Evolutionary conservation across 169 alveolate species (phyloP).

Genomic region (Babesia sp.): DNA sequence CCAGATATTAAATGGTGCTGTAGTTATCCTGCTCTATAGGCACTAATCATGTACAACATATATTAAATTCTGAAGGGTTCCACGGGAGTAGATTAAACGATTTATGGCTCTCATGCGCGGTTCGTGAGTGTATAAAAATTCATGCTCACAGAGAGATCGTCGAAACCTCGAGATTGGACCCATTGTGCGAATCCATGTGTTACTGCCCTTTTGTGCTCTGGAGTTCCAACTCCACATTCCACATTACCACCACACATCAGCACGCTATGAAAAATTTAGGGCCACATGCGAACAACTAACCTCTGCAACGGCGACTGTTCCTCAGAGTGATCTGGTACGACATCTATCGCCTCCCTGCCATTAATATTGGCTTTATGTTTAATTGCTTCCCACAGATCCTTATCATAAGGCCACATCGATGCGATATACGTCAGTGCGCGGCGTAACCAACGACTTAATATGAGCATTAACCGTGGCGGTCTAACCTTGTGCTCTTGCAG

Average conservation of each 20-base stretch:
- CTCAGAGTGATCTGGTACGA: too few species aligned
- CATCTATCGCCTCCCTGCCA: too few species aligned
- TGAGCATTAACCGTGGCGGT: neutral
- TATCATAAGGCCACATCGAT: neutral
- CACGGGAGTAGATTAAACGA: too few species aligned
- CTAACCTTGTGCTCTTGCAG: neutral
- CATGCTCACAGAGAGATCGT: conserved; percentile 58
- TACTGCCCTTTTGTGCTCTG: conserved; percentile 12
- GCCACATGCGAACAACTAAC: neutral
- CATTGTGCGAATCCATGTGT: conserved; percentile 37
- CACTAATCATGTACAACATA: too few species aligned
- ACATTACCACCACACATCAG: neutral
- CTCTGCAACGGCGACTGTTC: conserved; percentile 12
- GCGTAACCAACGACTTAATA: neutral
- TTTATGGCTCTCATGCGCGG: neutral
- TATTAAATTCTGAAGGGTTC: too few species aligned
- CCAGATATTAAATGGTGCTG: too few species aligned
- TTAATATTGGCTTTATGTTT: too few species aligned
- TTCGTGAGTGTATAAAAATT: conserved; percentile 44
- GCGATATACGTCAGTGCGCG: neutral
- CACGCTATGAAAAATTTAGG: neutral
- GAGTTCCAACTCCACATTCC: conserved; percentile 10
- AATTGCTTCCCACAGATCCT: too few species aligned
- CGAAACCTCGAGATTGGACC: conserved; percentile 52
- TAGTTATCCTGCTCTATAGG: too few species aligned